Evolutionary conservation across 495 filamentous ascomycete species (phyloP).

Genomic region (Penicillium fimorum): DNA sequence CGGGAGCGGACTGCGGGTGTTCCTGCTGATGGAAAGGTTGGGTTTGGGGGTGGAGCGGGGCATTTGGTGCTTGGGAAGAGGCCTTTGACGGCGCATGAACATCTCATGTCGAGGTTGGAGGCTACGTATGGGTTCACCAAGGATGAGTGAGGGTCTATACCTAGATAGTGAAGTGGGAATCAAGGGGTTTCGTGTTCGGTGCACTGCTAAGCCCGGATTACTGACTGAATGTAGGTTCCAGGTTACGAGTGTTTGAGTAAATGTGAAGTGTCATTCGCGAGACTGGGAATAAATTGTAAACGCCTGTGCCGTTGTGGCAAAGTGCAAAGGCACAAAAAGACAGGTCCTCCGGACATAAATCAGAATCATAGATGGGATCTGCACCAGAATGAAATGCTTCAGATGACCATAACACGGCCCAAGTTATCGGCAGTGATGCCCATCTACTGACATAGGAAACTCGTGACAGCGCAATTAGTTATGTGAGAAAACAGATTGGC

Average conservation of each 20-base stretch:
- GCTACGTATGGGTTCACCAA: constrained; percentile 67
- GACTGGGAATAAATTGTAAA: constrained; percentile 10
- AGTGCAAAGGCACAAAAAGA: constrained; percentile 10
- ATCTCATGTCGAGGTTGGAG: constrained; percentile 70
- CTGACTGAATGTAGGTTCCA: background rate
- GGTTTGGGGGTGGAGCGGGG: constrained; percentile 45
- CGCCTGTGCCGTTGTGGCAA: constrained; percentile 12
- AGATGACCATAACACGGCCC: constrained; percentile 12
- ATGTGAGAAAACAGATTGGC: constrained; percentile 13
- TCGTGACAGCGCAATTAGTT: constrained; percentile 29
- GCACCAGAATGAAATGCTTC: constrained; percentile 19
- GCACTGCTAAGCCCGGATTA: background rate
- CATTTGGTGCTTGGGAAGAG: constrained; percentile 47
- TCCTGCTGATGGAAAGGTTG: constrained; percentile 24
- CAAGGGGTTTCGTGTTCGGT: background rate
- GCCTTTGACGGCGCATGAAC: constrained; percentile 77
- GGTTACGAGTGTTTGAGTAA: background rate
- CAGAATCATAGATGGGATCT: constrained; percentile 20
- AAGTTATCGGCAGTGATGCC: constrained; percentile 17
- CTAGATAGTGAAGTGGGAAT: background rate
- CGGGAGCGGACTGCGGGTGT: constrained; percentile 30
- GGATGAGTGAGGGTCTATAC: constrained; percentile 13
- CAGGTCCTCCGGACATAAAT: constrained; percentile 17
- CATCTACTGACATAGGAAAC: constrained; percentile 36
- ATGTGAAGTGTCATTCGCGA: constrained; percentile 10